Evolutionary conservation across 805 yeast species (phyloP).

Genomic region (Sugiyamaella americana): DNA sequence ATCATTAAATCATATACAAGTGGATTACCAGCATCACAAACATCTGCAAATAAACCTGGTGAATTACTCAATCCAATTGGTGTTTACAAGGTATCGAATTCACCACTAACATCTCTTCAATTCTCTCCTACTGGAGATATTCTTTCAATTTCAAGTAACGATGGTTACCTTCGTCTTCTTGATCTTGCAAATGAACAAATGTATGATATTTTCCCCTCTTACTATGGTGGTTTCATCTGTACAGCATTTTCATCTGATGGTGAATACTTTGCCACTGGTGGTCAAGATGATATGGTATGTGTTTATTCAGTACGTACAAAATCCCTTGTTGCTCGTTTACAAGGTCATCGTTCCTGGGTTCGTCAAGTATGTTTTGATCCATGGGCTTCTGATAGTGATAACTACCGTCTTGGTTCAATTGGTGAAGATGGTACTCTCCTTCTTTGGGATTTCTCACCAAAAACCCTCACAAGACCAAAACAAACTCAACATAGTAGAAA

Average conservation of each 20-base stretch:
- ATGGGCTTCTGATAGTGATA: conserved; percentile 31
- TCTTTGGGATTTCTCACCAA: conserved; percentile 51
- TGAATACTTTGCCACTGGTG: conserved; percentile 40
- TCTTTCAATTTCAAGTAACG: conserved; percentile 45
- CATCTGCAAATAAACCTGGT: conserved; percentile 14
- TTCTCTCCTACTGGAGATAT: conserved; percentile 36
- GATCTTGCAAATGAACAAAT: conserved; percentile 42
- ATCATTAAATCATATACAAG: conserved; percentile 13
- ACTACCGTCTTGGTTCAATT: conserved; percentile 46
- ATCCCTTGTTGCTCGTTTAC: conserved; percentile 33
- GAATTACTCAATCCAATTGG: conserved; percentile 42
- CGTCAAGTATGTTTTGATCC: conserved; percentile 41
- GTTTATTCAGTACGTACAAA: conserved; percentile 35
- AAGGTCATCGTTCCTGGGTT: conserved; percentile 52
- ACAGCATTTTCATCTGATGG: conserved; percentile 53
- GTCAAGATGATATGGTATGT: conserved; percentile 47
- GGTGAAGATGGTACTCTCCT: conserved; percentile 51
- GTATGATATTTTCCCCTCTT: conserved; percentile 54
- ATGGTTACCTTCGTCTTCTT: conserved; percentile 56
- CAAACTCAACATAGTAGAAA: background rate
- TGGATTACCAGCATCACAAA: background rate
- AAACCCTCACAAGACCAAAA: conserved; percentile 30
- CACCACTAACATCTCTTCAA: conserved; percentile 47
- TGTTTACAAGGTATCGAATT: conserved; percentile 56
- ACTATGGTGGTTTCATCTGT: conserved; percentile 58